A percentile compares a stretch with the other conserved stretches of the same genome.
phyloP scores from a whole-genome alignment of 2,329 filamentous ascomycete species.

The Calonectria fujianensis region DNA sequence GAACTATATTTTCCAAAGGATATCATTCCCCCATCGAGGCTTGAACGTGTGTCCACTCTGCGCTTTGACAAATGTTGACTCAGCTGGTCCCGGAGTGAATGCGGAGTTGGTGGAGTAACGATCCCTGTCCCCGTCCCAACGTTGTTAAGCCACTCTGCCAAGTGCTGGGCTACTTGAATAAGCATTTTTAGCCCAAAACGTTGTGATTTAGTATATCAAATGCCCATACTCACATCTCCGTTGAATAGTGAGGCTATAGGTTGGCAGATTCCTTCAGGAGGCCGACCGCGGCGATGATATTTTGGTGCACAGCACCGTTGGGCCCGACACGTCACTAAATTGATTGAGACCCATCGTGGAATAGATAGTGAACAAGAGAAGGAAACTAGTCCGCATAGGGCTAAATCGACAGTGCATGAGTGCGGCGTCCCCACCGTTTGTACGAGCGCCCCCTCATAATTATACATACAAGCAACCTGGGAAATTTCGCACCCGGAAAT shows the following conservation, averaged over 20 bases:
- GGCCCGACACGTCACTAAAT: conserved; percentile 11
- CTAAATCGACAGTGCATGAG: conserved; percentile 6
- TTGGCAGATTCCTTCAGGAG: no score
- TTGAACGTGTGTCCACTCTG: not conserved
- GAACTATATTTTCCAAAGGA: not conserved
- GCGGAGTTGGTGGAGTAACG: conserved; percentile 2
- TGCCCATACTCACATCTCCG: not conserved
- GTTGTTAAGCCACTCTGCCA: not conserved
- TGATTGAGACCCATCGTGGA: not conserved
- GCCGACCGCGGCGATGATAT: not conserved
- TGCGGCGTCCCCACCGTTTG: conserved; percentile 3
- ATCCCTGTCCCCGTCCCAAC: not conserved
- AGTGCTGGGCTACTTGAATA: not conserved
- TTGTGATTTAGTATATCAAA: not conserved
- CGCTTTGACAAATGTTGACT: conserved; percentile 12
- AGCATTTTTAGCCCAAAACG: not conserved
- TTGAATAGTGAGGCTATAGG: not conserved
- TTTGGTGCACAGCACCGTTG: not conserved
- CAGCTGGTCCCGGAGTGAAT: not conserved
- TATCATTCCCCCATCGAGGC: not conserved
- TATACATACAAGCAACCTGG: not conserved
- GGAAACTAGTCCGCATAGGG: not conserved
- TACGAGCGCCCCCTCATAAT: conserved; percentile 18
- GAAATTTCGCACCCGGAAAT: conserved; percentile 21
- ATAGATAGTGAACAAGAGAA: not conserved